A percentile compares a stretch with the other conserved stretches of the same genome.
Conservation (phyloP, 2,329 filamentous ascomycete species). For the Exophiala phaeomuriformis region DNA sequence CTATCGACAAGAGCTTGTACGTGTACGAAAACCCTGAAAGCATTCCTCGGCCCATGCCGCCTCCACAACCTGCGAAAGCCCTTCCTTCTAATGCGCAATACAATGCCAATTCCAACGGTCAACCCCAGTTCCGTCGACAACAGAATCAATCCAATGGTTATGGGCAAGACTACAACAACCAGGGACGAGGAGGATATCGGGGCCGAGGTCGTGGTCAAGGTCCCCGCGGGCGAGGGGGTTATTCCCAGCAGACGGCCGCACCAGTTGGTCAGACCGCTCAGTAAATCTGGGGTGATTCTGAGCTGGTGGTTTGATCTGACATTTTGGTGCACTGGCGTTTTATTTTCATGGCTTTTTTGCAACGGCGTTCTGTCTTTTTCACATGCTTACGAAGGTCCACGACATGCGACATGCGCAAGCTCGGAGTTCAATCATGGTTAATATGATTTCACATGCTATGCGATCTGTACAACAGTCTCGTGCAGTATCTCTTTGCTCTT, state of each 20-base stretch:
- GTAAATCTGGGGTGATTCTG: conserved; percentile 1
- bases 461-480: conserved; percentile 23
- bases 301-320: conserved; percentile 4
- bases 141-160: conserved; percentile 22
- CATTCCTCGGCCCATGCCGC: conserved; percentile 67
- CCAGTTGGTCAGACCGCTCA: conserved; percentile 18
- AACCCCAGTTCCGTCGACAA: conserved; percentile 15
- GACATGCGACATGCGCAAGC: conserved; percentile 26
- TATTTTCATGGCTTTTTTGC: conserved; percentile 7
- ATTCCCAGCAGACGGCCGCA: conserved; percentile 13
- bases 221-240: conserved; percentile 29
- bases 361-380: conserved; percentile 15
- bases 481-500: conserved; percentile 16
- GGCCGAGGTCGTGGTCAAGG: conserved; percentile 41
- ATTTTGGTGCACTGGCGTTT: background rate
- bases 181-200: conserved; percentile 34
- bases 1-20: conserved; percentile 96
- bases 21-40: conserved; percentile 95
- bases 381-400: conserved; percentile 24
- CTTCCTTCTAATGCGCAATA: conserved; percentile 9
- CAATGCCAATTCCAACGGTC: conserved; percentile 11
- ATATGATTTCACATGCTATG: conserved; percentile 13
- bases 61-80: conserved; percentile 28
- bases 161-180: conserved; percentile 32
- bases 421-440: conserved; percentile 24